Base-by-base conservation (phyloP, 768 basidiomycete genomes). In the Amanita pseudoporphyria region DNA sequence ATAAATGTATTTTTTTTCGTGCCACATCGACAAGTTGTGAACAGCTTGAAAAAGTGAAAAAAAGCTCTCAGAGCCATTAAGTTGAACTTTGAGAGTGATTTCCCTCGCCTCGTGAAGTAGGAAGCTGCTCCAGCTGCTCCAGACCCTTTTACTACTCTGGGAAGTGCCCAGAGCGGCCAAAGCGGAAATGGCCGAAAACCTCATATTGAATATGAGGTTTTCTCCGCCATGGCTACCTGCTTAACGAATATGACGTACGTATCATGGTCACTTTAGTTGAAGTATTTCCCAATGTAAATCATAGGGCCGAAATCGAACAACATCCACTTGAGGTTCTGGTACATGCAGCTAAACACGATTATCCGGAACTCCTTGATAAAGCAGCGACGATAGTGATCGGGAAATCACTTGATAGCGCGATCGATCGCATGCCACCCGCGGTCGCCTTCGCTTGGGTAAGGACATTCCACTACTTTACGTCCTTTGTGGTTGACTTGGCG, bases 201-300 rank as follows among this genome's bases (percentile, higher is more conserved):
- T n/a, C n/a, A n/a, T n/a, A n/a, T n/a, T n/a, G n/a, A 59, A 49
- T 61, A 57, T 40, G 45, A 59, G 36, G 53, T 60, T 12, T 59
- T 33, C 47, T 45, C 53, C 31, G 56, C 58, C 5, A 52, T 59
- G 49, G 54, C 54, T 13, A 54, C 56, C 9, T 58, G 55, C 36
- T 24, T 51, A 9, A 53, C 55, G n/a, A 52, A 53, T 38, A 58
- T 61, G 58, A 45, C 43, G 57, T 60, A 22, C n/a, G 44, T 52
- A 35, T 24, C n/a, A n/a, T n/a, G n/a, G n/a, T n/a, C n/a, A n/a
- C 14, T 14, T 44, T 30, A 14, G 18, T n/a, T 30, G 18, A 13
- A 22, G 3, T 14, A 6, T 12, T 5, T 44, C n/a, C n/a, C n/a
- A n/a, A n/a, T n/a, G n/a, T n/a, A n/a, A n/a, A n/a, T n/a, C n/a